phyloP scores from a whole-genome alignment of 345 rosid species.

The Heritiera fomes region DNA sequence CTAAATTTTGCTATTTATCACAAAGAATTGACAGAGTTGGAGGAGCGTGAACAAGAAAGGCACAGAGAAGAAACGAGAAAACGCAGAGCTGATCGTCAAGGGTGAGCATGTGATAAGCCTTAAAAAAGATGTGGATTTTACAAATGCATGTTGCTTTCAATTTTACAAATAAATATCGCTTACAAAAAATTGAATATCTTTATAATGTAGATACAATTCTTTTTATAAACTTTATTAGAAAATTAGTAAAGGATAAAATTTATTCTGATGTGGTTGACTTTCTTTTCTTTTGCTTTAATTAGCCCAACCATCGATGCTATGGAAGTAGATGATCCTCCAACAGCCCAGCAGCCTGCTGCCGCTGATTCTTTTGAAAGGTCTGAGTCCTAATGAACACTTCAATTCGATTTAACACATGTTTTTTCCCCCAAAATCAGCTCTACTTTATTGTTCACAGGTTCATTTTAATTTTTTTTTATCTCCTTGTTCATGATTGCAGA shows the following conservation, averaged over 20 bases:
- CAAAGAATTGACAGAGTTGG: conserved; percentile 94
- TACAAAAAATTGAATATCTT: not conserved
- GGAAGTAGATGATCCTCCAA: conserved; percentile 79
- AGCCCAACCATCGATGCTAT: conserved; percentile 58
- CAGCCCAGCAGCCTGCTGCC: conserved; percentile 46
- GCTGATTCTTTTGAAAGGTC: conserved; percentile 66
- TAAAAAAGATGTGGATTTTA: not conserved
- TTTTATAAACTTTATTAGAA: not conserved
- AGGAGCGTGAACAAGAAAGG: conserved; percentile 83
- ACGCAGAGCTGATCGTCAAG: conserved; percentile 44
- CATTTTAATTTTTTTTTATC: not conserved
- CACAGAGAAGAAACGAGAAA: conserved; percentile 64
- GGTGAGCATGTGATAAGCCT: conserved; percentile 41
- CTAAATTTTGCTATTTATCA: conserved; percentile 96
- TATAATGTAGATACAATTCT: not conserved
- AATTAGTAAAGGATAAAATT: not conserved
- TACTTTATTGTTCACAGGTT: not conserved
- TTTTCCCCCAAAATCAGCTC: not conserved
- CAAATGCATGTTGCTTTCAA: not conserved
- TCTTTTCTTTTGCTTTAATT: conserved; percentile 16
- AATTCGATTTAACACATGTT: not conserved
- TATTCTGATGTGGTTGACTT: conserved; percentile 6
- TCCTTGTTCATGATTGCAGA: conserved; percentile 37
- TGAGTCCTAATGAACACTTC: conserved; percentile 9
- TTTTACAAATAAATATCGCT: conserved; percentile 20